These are phyloP conservation scores for Amanita rubescens DNA, from an alignment of 768 basidiomycete species.

Conservation along the genomic window DNA sequence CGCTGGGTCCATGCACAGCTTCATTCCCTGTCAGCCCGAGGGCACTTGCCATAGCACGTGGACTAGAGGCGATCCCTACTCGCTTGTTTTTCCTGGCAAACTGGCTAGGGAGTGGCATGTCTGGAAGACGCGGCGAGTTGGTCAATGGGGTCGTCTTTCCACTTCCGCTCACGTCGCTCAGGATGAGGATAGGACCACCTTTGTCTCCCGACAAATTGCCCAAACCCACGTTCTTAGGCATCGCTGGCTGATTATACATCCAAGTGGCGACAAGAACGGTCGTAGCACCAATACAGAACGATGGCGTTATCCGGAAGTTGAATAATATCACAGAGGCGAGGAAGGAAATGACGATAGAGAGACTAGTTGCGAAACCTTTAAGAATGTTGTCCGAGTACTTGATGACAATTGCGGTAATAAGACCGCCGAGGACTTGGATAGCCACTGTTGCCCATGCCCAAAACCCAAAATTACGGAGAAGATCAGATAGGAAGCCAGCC, in stretches of 20 bases:
- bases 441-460: constrained; percentile 96
- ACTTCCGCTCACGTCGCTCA: background rate
- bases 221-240: background rate
- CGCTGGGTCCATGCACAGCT: constrained; percentile 8
- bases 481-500: constrained; percentile 42
- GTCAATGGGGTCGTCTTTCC: constrained; percentile 22
- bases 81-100: constrained; percentile 32
- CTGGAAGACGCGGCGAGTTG: constrained; percentile 32
- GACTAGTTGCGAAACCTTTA: constrained; percentile 95
- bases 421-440: constrained; percentile 87
- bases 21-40: constrained; percentile 27
- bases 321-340: constrained; percentile 89
- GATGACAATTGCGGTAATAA: constrained; percentile 93
- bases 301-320: constrained; percentile 79
- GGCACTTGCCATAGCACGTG: constrained; percentile 42
- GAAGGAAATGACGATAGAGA: constrained; percentile 93
- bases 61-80: constrained; percentile 39
- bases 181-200: constrained; percentile 3
- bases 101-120: constrained; percentile 55
- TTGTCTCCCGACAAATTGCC: constrained; percentile 14
- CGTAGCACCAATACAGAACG: constrained; percentile 79
- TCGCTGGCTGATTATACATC: constrained; percentile 83
- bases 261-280: constrained; percentile 87
- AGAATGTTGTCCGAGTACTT: constrained; percentile 94
- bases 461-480: constrained; percentile 81